phyloP scores from a whole-genome alignment of 2,329 filamentous ascomycete genomes.

The Chaetothyriales sp. region DNA sequence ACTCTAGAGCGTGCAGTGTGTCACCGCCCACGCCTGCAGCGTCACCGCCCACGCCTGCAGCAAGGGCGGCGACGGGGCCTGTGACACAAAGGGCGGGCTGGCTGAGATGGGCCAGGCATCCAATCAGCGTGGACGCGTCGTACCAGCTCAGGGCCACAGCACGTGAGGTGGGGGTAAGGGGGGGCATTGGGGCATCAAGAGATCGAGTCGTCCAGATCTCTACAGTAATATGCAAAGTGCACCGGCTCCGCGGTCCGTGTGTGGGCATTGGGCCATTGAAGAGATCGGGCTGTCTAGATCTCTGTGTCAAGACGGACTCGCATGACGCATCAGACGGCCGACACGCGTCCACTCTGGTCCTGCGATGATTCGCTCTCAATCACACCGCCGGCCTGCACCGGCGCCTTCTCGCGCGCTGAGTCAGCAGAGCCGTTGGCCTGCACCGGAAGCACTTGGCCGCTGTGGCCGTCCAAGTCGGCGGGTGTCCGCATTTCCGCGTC shows the following conservation, averaged over 20 bases:
- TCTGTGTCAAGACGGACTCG: too few species aligned
- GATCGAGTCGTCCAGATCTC: neutral
- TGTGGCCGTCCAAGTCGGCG: conserved; percentile 5
- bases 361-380: neutral
- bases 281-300: too few species aligned
- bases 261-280: too few species aligned
- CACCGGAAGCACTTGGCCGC: neutral
- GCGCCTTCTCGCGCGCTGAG: neutral
- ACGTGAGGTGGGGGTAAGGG: too few species aligned
- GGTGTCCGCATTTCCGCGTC: conserved; percentile 18
- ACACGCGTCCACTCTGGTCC: neutral
- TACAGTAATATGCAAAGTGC: neutral
- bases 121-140: neutral
- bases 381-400: neutral
- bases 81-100: neutral
- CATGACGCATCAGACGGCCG: neutral
- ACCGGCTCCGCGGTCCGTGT: neutral
- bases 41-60: neutral
- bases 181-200: neutral
- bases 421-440: neutral
- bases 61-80: neutral
- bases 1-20: too few species aligned
- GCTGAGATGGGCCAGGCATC: neutral
- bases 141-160: too few species aligned
- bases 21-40: too few species aligned